Evolutionary conservation across 148 eudicot genomes (phyloP).

Genomic region (Diospyros lotus): DNA sequence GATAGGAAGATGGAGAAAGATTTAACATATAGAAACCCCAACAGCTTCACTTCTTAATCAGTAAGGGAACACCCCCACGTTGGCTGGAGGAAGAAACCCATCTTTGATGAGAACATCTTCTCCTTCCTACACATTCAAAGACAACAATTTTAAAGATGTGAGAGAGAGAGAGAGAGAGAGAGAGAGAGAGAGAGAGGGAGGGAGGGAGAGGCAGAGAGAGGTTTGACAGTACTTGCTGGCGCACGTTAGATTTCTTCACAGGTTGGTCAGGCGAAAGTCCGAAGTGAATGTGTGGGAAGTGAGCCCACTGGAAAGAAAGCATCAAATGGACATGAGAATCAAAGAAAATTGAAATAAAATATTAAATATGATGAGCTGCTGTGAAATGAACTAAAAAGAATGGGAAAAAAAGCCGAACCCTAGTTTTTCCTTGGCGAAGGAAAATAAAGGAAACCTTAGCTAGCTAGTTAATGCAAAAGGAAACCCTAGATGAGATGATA

Average conservation of each 20-base stretch:
- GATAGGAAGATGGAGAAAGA: too few species aligned
- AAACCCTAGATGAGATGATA: too few species aligned
- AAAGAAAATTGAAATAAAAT: slow-evolving; percentile 2
- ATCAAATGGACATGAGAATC: slow-evolving; percentile 17
- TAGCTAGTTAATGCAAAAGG: not conserved
- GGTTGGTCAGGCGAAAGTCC: slow-evolving; percentile 91
- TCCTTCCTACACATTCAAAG: slow-evolving; percentile 49
- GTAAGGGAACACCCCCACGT: slow-evolving; percentile 83
- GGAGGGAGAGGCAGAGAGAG: too few species aligned
- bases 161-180: not conserved
- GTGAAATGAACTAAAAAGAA: not conserved
- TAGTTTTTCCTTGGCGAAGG: not conserved
- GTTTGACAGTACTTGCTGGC: slow-evolving; percentile 59
- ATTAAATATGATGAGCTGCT: too few species aligned
- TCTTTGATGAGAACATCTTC: slow-evolving; percentile 75
- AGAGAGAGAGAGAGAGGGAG: too few species aligned
- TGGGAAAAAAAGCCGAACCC: not conserved
- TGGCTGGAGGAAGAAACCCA: slow-evolving; percentile 67
- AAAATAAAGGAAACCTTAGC: not conserved
- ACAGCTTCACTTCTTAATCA: slow-evolving; percentile 12
- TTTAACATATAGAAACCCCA: not conserved
- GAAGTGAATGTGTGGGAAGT: slow-evolving; percentile 93
- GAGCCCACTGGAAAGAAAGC: slow-evolving; percentile 72
- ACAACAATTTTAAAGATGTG: not conserved
- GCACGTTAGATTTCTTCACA: slow-evolving; percentile 78